These are phyloP conservation scores for Mrakia hoshinonis DNA, from an alignment of 768 basidiomycete species.

Conservation along the genomic window DNA sequence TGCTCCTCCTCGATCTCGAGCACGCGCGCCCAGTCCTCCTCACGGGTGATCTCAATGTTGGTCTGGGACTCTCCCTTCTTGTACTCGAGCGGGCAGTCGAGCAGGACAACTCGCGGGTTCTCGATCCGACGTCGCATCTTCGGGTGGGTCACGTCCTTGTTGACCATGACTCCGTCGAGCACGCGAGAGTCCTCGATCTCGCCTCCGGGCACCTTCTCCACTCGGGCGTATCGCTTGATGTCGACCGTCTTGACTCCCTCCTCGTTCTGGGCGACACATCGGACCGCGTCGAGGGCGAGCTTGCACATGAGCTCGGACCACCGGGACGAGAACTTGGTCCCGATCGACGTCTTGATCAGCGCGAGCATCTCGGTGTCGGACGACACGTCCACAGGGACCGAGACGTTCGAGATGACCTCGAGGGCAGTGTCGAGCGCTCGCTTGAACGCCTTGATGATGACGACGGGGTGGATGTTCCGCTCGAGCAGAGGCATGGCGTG, in stretches of 20 bases:
- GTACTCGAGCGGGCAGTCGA: slow-evolving; percentile 95
- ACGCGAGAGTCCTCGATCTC: slow-evolving; percentile 90
- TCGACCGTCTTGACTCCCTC: slow-evolving; percentile 75
- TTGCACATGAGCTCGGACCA: slow-evolving; percentile 98
- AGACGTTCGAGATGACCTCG: slow-evolving; percentile 75
- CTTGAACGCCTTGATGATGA: slow-evolving; percentile 97
- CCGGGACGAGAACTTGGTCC: slow-evolving; percentile 91
- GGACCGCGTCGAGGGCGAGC: slow-evolving; percentile 84
- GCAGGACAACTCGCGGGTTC: slow-evolving; percentile 75
- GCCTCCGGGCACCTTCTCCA: slow-evolving; percentile 95
- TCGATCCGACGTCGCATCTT: slow-evolving; percentile 86
- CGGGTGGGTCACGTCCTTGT: slow-evolving; percentile 98
- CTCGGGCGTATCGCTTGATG: slow-evolving; percentile 93
- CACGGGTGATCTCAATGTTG: slow-evolving; percentile 94
- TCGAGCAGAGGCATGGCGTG: slow-evolving; percentile 88
- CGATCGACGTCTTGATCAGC: slow-evolving; percentile 96
- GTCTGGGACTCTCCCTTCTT: slow-evolving; percentile 99
- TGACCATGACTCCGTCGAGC: slow-evolving; percentile 84
- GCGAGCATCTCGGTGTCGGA: slow-evolving; percentile 87
- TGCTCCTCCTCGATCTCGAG: slow-evolving; percentile 97
- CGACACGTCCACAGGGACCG: slow-evolving; percentile 75
- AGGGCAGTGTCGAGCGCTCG: slow-evolving; percentile 88
- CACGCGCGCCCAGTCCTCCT: slow-evolving; percentile 82
- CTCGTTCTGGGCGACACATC: slow-evolving; percentile 62
- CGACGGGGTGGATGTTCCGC: slow-evolving; percentile 95